Evolutionary conservation across 768 basidiomycete genomes (phyloP), one percentile per base, ranked within the genome.

Genomic region (Leccinum incarnatum): DNA sequence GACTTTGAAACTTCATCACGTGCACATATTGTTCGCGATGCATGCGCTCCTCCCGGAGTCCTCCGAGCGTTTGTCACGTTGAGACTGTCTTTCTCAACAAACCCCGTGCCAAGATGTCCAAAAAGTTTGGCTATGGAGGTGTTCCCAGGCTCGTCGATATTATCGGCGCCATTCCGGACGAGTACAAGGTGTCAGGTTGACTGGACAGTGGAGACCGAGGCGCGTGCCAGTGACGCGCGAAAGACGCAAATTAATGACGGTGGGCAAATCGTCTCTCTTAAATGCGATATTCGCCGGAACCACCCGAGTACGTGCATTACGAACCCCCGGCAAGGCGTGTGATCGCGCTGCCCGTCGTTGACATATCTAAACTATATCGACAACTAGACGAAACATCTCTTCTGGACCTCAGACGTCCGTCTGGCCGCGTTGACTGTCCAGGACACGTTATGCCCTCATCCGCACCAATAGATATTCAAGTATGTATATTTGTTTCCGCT

Each of bases 161-260:
- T 68, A 94, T 99, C 74, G 93, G 93, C 62, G 97, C 97, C 40
- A 96, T 98, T 52, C 97, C 97, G 17, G 95, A 98, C 72, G 95
- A 97, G 55, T 94, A 95, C 77, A 93, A 93, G 65, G 89, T 30
- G 29, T 30, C 30, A 30, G 10, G 10, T 30, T 10, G 9, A 30
- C 30, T 30, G 30, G 30, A 29, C 23, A 23, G 23, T 23, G 23
- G 23, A 23, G 29, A 29, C 9, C 29, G 29, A 29, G 29, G 29
- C 29, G 29, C 9, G 29, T 25, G 25, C 25, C 25, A 25, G 25
- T 29, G 29, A 29, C 29, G 9, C 29, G 29, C 9, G 29, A 29
- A 29, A 9, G 29, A 29, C 29, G 29, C 8, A 29, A 29, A 29
- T 29, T 29, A 9, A 25, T 95, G 47, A 95, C 92, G 1, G 79